Evolutionary conservation across 2,329 filamentous ascomycete species (phyloP).

Genomic region (Ceratocystis alfenasii): DNA sequence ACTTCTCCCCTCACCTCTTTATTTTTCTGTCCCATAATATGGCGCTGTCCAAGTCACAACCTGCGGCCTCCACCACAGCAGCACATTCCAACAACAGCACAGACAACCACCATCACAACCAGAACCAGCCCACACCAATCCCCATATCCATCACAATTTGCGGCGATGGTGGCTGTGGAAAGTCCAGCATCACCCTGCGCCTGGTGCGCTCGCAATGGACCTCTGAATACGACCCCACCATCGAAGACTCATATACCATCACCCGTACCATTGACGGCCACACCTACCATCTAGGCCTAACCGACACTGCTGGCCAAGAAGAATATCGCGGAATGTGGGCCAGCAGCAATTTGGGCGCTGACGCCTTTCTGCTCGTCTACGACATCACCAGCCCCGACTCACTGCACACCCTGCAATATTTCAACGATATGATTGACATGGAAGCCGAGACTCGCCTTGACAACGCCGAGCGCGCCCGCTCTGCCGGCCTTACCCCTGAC

Average conservation of each 20-base stretch:
- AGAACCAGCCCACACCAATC: slow-evolving; percentile 30
- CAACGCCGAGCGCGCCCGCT: slow-evolving; percentile 43
- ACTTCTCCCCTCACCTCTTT: background rate
- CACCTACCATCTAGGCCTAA: slow-evolving; percentile 65
- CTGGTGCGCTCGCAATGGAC: slow-evolving; percentile 76
- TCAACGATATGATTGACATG: slow-evolving; percentile 74
- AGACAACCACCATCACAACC: slow-evolving; percentile 1
- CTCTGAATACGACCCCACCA: slow-evolving; percentile 68
- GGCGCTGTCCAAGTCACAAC: slow-evolving; percentile 25
- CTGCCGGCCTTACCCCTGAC: slow-evolving; percentile 31
- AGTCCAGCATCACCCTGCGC: slow-evolving; percentile 73
- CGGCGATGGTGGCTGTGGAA: slow-evolving; percentile 74
- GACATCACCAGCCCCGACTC: slow-evolving; percentile 64
- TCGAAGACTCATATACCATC: slow-evolving; percentile 75
- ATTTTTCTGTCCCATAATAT: slow-evolving; percentile 16
- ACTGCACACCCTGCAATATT: slow-evolving; percentile 62
- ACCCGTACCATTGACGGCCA: slow-evolving; percentile 70
- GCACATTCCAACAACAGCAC: slow-evolving; percentile 1
- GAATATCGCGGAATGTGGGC: slow-evolving; percentile 85
- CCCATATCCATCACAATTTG: slow-evolving; percentile 70
- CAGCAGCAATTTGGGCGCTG: slow-evolving; percentile 61
- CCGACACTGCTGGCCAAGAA: slow-evolving; percentile 80
- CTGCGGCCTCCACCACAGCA: background rate
- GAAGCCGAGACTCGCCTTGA: slow-evolving; percentile 59
- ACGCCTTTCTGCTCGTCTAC: slow-evolving; percentile 78